Conservation (phyloP, 208 protist genomes). For the Trypanosoma lewisi region DNA sequence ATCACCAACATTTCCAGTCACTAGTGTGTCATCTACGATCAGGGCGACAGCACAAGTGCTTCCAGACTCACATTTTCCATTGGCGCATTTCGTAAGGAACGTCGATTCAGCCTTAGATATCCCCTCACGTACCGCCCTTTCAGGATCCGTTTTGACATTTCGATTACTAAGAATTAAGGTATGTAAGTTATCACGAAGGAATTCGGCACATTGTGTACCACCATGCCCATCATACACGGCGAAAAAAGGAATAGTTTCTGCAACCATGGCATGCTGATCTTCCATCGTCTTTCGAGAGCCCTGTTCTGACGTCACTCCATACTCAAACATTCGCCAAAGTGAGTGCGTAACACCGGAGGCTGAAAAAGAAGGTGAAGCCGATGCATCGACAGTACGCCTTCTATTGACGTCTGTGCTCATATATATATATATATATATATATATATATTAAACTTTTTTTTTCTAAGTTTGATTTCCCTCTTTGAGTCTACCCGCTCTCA, state of each 20-base stretch:
- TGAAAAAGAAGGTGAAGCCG: neutral
- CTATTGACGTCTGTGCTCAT: too few species aligned
- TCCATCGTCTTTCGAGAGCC: conserved; percentile 86
- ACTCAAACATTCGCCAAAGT: conserved; percentile 67
- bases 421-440: too few species aligned
- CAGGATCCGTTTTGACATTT: conserved; percentile 59
- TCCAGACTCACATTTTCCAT: conserved; percentile 80
- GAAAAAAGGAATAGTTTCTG: conserved; percentile 82
- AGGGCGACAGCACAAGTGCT: conserved; percentile 84
- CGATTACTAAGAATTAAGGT: conserved; percentile 61
- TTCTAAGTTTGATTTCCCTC: neutral
- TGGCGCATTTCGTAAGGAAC: conserved; percentile 63
- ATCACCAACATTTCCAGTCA: conserved; percentile 90
- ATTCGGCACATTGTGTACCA: conserved; percentile 82
- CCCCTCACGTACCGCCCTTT: conserved; percentile 69
- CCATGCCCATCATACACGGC: conserved; percentile 90
- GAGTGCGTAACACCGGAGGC: conserved; percentile 26
- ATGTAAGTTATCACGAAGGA: conserved; percentile 80
- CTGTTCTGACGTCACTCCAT: conserved; percentile 79
- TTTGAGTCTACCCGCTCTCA: too few species aligned
- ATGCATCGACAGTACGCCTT: too few species aligned
- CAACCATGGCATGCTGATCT: conserved; percentile 85
- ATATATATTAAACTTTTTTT: too few species aligned
- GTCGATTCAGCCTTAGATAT: conserved; percentile 82
- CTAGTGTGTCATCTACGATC: conserved; percentile 77